Percentiles rank a stretch among this genome's conserved stretches.
Evolutionary conservation across 805 yeast genomes (phyloP).

Genomic region (Zygosaccharomyces gambellarensis): DNA sequence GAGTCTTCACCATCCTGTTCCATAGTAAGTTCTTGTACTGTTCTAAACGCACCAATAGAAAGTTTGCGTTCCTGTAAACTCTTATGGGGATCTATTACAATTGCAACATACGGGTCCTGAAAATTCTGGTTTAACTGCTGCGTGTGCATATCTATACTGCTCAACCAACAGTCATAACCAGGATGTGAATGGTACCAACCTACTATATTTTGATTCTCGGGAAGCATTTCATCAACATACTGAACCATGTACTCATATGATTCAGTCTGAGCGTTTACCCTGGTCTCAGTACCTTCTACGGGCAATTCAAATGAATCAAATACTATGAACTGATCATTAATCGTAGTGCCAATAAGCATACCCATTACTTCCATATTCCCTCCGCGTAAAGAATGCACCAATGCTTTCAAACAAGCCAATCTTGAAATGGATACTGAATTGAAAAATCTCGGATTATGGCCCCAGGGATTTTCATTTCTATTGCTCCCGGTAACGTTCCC

Average conservation of each 20-base stretch:
- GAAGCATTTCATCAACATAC: constrained; percentile 50
- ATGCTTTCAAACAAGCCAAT: constrained; percentile 68
- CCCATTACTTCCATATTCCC: constrained; percentile 94
- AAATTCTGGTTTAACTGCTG: constrained; percentile 78
- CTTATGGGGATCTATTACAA: constrained; percentile 80
- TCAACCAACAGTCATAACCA: constrained; percentile 94
- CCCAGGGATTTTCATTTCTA: constrained; percentile 7
- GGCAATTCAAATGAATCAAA: constrained; percentile 84
- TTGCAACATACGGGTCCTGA: constrained; percentile 88
- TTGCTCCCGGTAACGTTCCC: neutral
- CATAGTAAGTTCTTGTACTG: constrained; percentile 43
- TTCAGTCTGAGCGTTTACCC: constrained; percentile 92
- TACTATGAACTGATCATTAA: constrained; percentile 53
- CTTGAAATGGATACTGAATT: constrained; percentile 47
- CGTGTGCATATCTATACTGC: constrained; percentile 89
- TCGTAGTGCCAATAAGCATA: constrained; percentile 76
- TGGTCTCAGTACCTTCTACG: constrained; percentile 91
- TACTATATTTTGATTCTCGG: constrained; percentile 61
- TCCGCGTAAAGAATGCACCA: constrained; percentile 75
- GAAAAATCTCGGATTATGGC: constrained; percentile 14
- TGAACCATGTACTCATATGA: constrained; percentile 94
- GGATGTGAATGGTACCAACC: constrained; percentile 99
- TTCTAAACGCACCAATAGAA: constrained; percentile 86
- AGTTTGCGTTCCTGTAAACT: constrained; percentile 58
- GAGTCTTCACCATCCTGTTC: neutral